Conservation (phyloP, 495 filamentous ascomycete species). For the Tuber aestivum region DNA sequence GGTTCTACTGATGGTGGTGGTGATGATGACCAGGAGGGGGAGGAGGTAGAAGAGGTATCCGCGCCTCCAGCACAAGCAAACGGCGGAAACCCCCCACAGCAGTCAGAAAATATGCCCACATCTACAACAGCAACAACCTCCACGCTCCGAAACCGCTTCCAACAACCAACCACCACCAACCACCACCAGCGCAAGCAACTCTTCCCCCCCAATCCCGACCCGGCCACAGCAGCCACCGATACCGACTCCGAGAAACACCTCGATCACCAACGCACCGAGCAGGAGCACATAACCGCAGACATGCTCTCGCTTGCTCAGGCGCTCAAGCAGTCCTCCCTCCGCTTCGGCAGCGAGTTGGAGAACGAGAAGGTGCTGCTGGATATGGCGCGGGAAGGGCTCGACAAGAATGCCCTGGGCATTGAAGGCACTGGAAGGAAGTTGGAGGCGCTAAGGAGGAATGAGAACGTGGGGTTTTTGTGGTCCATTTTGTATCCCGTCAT, state of each 20-base stretch:
- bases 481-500: slow-evolving; percentile 33
- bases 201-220: background rate
- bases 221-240: slow-evolving; percentile 10
- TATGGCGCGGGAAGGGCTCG: slow-evolving; percentile 64
- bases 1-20: slow-evolving; percentile 11
- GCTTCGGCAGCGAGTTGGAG: slow-evolving; percentile 64
- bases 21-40: slow-evolving; percentile 4
- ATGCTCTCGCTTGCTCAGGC: slow-evolving; percentile 70
- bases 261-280: slow-evolving; percentile 66
- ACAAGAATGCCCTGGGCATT: slow-evolving; percentile 67
- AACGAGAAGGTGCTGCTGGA: slow-evolving; percentile 65
- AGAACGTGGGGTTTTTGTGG: slow-evolving; percentile 35
- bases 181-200: background rate
- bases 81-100: background rate
- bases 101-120: background rate
- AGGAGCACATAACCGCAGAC: slow-evolving; percentile 74
- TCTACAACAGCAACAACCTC: background rate
- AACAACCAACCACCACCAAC: slow-evolving; percentile 2
- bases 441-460: slow-evolving; percentile 40
- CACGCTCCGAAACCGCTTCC: slow-evolving; percentile 27
- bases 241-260: slow-evolving; percentile 58
- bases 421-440: slow-evolving; percentile 67
- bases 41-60: slow-evolving; percentile 2
- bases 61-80: background rate
- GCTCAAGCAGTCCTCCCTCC: slow-evolving; percentile 66